Evolutionary conservation across 1,139 yeast species (phyloP).

Genomic region (Kodamaea suecica): DNA sequence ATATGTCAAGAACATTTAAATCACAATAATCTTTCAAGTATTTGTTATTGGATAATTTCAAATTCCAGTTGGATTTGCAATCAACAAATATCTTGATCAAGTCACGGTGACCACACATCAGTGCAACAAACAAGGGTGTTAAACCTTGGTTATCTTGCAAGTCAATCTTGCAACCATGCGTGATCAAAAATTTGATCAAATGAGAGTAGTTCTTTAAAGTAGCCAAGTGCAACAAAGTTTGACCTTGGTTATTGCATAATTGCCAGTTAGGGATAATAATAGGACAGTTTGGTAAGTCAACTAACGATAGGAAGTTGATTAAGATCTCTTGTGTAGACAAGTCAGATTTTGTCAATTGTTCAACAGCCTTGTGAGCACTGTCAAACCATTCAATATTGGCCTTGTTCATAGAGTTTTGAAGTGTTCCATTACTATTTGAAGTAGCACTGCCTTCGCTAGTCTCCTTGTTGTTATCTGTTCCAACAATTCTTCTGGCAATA

Average conservation of each 20-base stretch:
- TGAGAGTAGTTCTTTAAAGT: slow-evolving; percentile 67
- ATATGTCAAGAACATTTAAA: slow-evolving; percentile 60
- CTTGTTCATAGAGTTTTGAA: slow-evolving; percentile 15
- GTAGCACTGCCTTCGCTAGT: slow-evolving; percentile 6
- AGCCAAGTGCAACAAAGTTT: slow-evolving; percentile 82
- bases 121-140: slow-evolving; percentile 85
- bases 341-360: slow-evolving; percentile 46
- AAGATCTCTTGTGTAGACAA: slow-evolving; percentile 57
- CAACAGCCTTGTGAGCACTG: slow-evolving; percentile 46
- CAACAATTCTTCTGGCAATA: slow-evolving; percentile 83
- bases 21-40: slow-evolving; percentile 55
- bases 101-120: slow-evolving; percentile 67
- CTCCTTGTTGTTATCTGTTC: slow-evolving; percentile 38
- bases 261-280: slow-evolving; percentile 73
- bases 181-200: slow-evolving; percentile 61
- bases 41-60: slow-evolving; percentile 58
- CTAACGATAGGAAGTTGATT: slow-evolving; percentile 61
- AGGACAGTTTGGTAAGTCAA: slow-evolving; percentile 61
- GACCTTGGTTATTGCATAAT: slow-evolving; percentile 76
- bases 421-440: slow-evolving; percentile 10
- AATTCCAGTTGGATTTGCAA: slow-evolving; percentile 62
- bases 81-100: slow-evolving; percentile 55
- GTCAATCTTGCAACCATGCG: slow-evolving; percentile 79
- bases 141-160: slow-evolving; percentile 73
- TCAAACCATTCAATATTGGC: slow-evolving; percentile 46